Evolutionary conservation across 495 filamentous ascomycete species (phyloP), one percentile per base, ranked within the genome.

Genomic region (Letharia lupina): DNA sequence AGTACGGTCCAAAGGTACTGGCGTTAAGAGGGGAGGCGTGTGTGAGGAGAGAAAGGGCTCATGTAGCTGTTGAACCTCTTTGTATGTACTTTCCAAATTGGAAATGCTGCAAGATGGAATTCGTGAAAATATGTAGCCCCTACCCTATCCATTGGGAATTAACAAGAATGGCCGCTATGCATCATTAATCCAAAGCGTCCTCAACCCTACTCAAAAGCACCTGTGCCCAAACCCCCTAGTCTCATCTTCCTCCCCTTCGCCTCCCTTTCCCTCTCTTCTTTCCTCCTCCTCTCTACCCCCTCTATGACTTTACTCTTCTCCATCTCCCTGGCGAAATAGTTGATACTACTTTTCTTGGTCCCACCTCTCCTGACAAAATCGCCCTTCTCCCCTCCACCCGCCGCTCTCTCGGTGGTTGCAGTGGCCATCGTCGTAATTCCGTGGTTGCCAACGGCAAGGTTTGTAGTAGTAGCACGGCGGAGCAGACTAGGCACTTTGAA

Each of bases 401-500:
- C 76, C 7, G 75, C 80, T 6, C 75, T 75, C 62, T 72, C 74
- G 60, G 73, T 74, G 31, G 75, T 73, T 54, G 66, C 81, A 64
- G 70, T 75, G 33, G 67, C 72, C 69, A 65, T 75, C 56, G 79
- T 69, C 31, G 62, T 67, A 20, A 73, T 75, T 59, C 74, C 73
- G 45, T 75, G 74, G 31, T 74, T 72, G 18, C 76, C 74, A n/a
- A 71, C 74, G 13, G 77, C 77, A 71, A 86, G 69, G 5, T 77
- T 79, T 65, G 84, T 87, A 1, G 88, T 88, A 0, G 89, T 93
- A 2, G 89, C 86, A 20, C 88, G 84, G 31, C 91, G 86, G 13
- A 96, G 81, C n/a, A 96, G 80, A 11, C 84, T 82, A 2, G 93
- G 93, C 9, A 89, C 86, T 65, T 85, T 85, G 84, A 93, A 92